phyloP scores from a whole-genome alignment of 148 eudicot species.

The Rhododendron henanense region DNA sequence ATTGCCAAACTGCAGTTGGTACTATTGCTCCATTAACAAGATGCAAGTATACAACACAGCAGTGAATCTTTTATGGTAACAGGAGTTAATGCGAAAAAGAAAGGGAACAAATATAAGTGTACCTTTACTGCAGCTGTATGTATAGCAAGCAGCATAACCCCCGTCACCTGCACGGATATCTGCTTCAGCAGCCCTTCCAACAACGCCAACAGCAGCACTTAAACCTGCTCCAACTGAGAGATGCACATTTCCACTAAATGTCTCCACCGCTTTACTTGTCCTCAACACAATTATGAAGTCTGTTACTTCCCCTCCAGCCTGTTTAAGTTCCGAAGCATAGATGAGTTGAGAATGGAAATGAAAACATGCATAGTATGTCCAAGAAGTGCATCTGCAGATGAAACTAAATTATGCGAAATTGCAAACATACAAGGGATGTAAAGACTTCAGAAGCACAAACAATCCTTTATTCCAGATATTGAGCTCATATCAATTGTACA shows the following conservation, averaged over 20 bases:
- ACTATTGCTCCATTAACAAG: not conserved
- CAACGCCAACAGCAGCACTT: slow-evolving; percentile 17
- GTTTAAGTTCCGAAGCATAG: not conserved
- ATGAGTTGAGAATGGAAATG: not conserved
- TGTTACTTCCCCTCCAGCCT: slow-evolving; percentile 16
- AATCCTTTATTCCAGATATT: not conserved
- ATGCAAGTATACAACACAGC: not conserved
- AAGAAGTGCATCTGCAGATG: not conserved
- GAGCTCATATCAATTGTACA: not conserved
- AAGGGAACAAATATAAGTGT: not conserved
- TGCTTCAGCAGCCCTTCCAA: slow-evolving; percentile 13
- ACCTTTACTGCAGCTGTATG: slow-evolving; percentile 19
- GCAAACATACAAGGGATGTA: not conserved
- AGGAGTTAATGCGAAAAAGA: not conserved
- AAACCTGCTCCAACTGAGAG: slow-evolving; percentile 11
- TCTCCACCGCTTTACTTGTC: slow-evolving; percentile 2
- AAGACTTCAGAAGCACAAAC: not conserved
- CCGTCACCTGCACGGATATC: slow-evolving; percentile 15
- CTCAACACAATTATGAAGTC: slow-evolving; percentile 17
- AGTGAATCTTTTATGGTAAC: not conserved
- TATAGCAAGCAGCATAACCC: slow-evolving; percentile 18
- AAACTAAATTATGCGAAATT: not conserved
- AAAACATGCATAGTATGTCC: not conserved
- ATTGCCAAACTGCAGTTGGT: not conserved
- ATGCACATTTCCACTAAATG: slow-evolving; percentile 13